Evolutionary conservation across 129 eudicot species (phyloP), one percentile per base, ranked within the genome.

Genomic region (Apium graveolens): DNA sequence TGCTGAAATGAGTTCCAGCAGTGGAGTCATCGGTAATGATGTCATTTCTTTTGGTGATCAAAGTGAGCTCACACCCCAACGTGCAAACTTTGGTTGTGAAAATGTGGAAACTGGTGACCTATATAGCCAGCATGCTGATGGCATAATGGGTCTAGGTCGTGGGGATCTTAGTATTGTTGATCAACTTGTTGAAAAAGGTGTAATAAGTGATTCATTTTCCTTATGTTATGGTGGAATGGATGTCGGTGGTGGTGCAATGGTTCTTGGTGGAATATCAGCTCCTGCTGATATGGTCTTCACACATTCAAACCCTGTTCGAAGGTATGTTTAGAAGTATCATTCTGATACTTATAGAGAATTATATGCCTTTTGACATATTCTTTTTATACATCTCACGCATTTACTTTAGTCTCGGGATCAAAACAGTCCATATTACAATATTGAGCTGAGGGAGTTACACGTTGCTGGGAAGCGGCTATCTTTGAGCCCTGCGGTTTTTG

Each of bases 371-470:
- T 85, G 84, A 92, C 87, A 85, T 80, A 81, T 88, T 86, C 88
- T 80, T 86, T 90, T 84, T 83, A 81, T 85, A 91, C 96, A 87
- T 92, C 99, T 96, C 91, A 89, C 96, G 82, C 97, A 92, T 92
- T 92, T 92, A 96, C 99, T 85, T 92, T 96, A 92, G 99, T 96
- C 82, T 96, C 85, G 95, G 97, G 97, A 88, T 96, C 92, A 89
- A 86, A 92, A 92, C 99, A 96, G 97, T 90, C 96, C 97, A 80
- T 96, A 96, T 85, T 96, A 96, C 97, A 96, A 96, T 82, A 92
- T 96, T 73, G 97, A 92, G 85, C 87, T 96, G 97, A 92, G 84
- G 92, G 99, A 87, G 90, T 78, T 96, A 24, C 97, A 89, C 38
- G 96, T 96, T 81, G 99, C 97, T 82, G 99, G 99, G 83, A 96